Percentiles rank a stretch among this genome's conserved stretches.
These are phyloP conservation scores for Phytopythium helicoides DNA, from an alignment of 352 stramenopile species.

Conservation along the genomic window DNA sequence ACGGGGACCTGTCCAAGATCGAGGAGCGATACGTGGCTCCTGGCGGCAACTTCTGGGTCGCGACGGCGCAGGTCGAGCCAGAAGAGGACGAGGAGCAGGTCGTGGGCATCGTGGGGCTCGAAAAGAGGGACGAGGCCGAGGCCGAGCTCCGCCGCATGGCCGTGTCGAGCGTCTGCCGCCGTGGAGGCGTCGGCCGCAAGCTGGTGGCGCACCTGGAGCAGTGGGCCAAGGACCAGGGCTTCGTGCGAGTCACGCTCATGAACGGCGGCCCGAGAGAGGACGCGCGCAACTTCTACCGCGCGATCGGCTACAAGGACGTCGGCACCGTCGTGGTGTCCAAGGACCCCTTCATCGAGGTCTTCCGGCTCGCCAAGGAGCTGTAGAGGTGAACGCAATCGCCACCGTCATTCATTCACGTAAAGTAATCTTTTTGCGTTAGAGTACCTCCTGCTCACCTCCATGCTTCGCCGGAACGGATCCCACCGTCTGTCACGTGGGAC, in stretches of 20 bases:
- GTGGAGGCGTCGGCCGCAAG: conserved; percentile 30
- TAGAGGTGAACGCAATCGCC: conserved; percentile 5
- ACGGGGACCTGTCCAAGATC: conserved; percentile 25
- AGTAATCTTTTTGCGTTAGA: too few relatives aligned
- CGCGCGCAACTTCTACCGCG: conserved; percentile 31
- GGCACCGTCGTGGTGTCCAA: conserved; percentile 24
- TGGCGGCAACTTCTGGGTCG: conserved; percentile 46
- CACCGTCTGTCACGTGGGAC: too few relatives aligned
- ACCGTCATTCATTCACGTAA: conserved; percentile 2
- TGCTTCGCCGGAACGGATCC: too few relatives aligned
- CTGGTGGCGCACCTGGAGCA: conserved; percentile 38
- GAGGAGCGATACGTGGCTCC: conserved; percentile 24
- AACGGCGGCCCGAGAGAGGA: conserved; percentile 35
- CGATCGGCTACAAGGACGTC: conserved; percentile 26
- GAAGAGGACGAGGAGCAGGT: conserved; percentile 15
- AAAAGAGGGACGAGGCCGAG: conserved; percentile 22
- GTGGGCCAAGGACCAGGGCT: conserved; percentile 32
- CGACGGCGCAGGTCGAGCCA: conserved; percentile 1
- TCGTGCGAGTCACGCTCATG: conserved; percentile 24
- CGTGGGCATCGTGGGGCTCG: conserved; percentile 39
- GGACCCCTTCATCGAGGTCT: conserved; percentile 26
- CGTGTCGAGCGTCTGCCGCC: conserved; percentile 28
- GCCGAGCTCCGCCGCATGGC: conserved; percentile 50
- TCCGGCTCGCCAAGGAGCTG: conserved; percentile 35
- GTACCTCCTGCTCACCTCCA: too few relatives aligned